Evolutionary conservation across 1,284 basidiomycete genomes (phyloP), one percentile per base, ranked within the genome.

Genomic region (Heterobasidion annosum): DNA sequence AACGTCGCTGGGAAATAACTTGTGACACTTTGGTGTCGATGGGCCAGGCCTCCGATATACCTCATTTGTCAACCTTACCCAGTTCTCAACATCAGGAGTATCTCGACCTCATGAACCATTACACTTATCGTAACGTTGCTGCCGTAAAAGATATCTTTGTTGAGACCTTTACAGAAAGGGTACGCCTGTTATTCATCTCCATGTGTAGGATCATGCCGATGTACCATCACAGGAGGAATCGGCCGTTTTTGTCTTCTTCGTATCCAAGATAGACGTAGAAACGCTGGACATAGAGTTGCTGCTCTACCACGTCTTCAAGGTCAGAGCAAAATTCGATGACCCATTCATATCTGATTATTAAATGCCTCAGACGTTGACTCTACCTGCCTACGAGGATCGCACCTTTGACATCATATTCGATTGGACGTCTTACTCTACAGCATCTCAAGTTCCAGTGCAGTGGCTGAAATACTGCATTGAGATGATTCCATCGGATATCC

Each of bases 211-310:
- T n/a, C 32, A 45, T 34, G 37, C 19, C 32, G 18, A 57, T 34
- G 10, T 34, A 42, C 0, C 13, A 1, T n/a, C 34, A 10, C 59
- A 88, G 83, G 75, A 77, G 51, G 65, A 73, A 40, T 68, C 73
- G 18, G 78, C 77, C 12, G 69, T 83, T 16, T 90, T 88, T 62
- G 72, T 88, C 48, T 67, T 88, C 48, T 76, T 74, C 48, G 71
- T 87, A 10, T 80, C 81, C 45, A 81, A 83, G 59, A 78, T 94
- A 47, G 84, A 91, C 58, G 85, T 91, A 1, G 91, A 93, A 62
- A 81, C 85, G 0, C 74, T 94, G 48, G 93, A 97, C 65, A 82
- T 94, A 35, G 92, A 96, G 62, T 68, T 93, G 2, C 68, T 98
- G 42, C 83, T 93, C 67, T 91, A 83, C 66, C 82, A 92, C 65